phyloP scores from a whole-genome alignment of 2,329 filamentous ascomycete species.

The Pyricularia sp. region DNA sequence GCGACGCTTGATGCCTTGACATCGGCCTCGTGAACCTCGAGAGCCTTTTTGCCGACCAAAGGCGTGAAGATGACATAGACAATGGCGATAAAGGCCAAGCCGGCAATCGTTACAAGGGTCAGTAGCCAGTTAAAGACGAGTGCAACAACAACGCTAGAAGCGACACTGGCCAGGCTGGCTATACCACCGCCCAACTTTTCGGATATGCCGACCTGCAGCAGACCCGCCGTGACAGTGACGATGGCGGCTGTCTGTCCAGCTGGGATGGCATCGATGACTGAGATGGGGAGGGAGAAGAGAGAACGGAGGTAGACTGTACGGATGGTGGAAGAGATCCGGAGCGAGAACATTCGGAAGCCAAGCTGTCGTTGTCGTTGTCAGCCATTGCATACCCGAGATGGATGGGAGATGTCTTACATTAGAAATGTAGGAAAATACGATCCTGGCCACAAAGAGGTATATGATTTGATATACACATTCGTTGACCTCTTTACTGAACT shows the following conservation, averaged over 20 bases:
- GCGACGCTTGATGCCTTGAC: constrained; percentile 23
- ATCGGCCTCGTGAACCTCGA: constrained; percentile 22
- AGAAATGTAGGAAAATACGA: constrained; percentile 41
- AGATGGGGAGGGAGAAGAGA: constrained; percentile 51
- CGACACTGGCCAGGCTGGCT: constrained; percentile 24
- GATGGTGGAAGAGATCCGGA: constrained; percentile 45
- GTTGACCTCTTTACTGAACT: constrained; percentile 15
- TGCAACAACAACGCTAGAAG: constrained; percentile 34
- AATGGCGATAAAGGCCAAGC: constrained; percentile 27
- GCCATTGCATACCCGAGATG: constrained; percentile 1
- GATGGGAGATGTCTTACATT: constrained; percentile 11
- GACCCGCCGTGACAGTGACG: constrained; percentile 50
- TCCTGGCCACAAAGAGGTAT: constrained; percentile 54
- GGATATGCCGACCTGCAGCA: constrained; percentile 47
- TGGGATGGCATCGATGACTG: constrained; percentile 51
- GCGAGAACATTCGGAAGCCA: constrained; percentile 44
- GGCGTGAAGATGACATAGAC: constrained; percentile 19
- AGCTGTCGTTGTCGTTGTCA: constrained; percentile 20
- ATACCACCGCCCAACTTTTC: constrained; percentile 35
- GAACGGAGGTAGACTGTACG: constrained; percentile 50
- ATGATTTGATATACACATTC: constrained; percentile 43
- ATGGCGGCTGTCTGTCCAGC: constrained; percentile 46
- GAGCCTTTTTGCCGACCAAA: constrained; percentile 18
- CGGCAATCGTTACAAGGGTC: constrained; percentile 34
- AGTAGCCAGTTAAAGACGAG: constrained; percentile 38